These are phyloP conservation scores for Pascua sp. DNA, from an alignment of 1,284 basidiomycete species.

Conservation along the genomic window DNA sequence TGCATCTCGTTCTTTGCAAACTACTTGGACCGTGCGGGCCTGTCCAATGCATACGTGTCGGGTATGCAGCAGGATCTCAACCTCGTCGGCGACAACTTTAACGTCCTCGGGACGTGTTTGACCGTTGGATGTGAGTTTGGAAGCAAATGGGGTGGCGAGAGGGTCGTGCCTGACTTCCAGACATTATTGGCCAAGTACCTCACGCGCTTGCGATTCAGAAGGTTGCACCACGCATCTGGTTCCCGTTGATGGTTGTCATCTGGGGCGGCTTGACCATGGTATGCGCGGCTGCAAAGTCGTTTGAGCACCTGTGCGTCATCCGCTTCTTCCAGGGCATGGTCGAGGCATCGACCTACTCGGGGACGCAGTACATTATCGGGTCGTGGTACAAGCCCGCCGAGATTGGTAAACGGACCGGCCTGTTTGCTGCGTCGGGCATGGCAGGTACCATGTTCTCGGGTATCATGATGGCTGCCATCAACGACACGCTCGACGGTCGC, in stretches of 20 bases:
- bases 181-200: conserved; percentile 4
- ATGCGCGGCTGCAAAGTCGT: conserved; percentile 19
- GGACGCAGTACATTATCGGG: conserved; percentile 64
- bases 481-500: conserved; percentile 25
- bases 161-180: not conserved
- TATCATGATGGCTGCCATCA: conserved; percentile 16
- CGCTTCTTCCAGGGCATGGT: conserved; percentile 70
- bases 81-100: conserved; percentile 3
- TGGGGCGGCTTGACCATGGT: conserved; percentile 12
- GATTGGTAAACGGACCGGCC: conserved; percentile 11
- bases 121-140: conserved; percentile 4
- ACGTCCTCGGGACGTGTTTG: not conserved
- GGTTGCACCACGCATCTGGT: not conserved
- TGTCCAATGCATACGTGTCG: conserved; percentile 6
- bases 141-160: too few species aligned
- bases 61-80: conserved; percentile 11
- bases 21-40: conserved; percentile 2
- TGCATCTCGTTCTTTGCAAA: conserved; percentile 7
- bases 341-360: conserved; percentile 69
- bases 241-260: conserved; percentile 5
- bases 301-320: conserved; percentile 61
- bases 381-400: conserved; percentile 27
- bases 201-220: not conserved
- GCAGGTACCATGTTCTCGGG: conserved; percentile 14
- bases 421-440: conserved; percentile 11